Evolutionary conservation across 169 alveolate genomes (phyloP).

Genomic region (Cryptosporidium baileyi): DNA sequence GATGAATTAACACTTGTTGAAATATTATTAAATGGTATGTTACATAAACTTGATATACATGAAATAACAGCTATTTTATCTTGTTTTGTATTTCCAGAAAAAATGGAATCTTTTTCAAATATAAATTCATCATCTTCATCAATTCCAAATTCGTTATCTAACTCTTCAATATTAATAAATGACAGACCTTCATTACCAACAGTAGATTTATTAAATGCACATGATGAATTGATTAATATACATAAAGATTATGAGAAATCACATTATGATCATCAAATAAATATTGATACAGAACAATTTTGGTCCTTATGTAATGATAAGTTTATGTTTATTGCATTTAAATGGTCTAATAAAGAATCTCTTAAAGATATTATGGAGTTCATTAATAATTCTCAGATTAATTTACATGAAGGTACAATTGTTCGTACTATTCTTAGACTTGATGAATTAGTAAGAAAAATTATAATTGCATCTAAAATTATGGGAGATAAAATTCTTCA

Average conservation of each 20-base stretch:
- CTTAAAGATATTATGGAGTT: constrained; percentile 70
- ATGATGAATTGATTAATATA: constrained; percentile 74
- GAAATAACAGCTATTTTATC: constrained; percentile 29
- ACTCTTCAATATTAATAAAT: not conserved
- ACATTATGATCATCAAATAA: constrained; percentile 71
- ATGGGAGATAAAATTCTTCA: constrained; percentile 87
- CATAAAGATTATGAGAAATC: constrained; percentile 73
- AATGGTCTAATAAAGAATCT: constrained; percentile 68
- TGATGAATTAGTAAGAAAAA: constrained; percentile 85
- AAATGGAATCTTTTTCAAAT: not conserved
- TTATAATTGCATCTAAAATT: constrained; percentile 84
- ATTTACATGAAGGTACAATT: constrained; percentile 90
- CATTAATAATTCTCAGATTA: constrained; percentile 18
- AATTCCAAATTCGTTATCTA: not conserved
- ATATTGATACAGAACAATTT: constrained; percentile 75
- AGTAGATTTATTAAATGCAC: constrained; percentile 78
- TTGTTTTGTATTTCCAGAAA: constrained; percentile 63
- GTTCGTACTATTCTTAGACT: constrained; percentile 89
- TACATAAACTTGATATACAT: constrained; percentile 33
- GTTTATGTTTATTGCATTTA: constrained; percentile 59
- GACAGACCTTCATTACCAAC: constrained; percentile 78
- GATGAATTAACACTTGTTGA: constrained; percentile 87
- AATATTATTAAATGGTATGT: constrained; percentile 71
- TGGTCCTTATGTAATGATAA: constrained; percentile 73
- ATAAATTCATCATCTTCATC: not conserved